Evolutionary conservation across 306 rosid genomes (phyloP), one percentile per base, ranked within the genome.

Genomic region (Benincasa hispida): DNA sequence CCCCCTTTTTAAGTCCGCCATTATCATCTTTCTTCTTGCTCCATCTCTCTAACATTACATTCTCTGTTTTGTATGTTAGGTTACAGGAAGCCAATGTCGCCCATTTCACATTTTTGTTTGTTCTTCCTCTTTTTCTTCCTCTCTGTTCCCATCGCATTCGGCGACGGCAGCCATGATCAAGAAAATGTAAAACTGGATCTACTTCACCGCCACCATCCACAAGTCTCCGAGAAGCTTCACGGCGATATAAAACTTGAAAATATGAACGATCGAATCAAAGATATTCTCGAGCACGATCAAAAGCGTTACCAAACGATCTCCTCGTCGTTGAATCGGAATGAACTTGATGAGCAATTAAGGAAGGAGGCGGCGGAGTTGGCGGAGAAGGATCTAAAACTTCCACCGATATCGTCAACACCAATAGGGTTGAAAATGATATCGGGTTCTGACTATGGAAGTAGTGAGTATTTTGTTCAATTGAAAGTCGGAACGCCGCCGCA

Each of bases 401-500:
- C 77, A 6, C 19, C 5, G 27, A 83, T 83, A 17, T 53, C 58
- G 27, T 15, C 60, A 3, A 27, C 78, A 1, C 76, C 85, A 0
- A 35, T 86, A 1, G 53, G 76, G 76, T 60, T 93, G 87, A 84
- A 86, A 15, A 76, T 90, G 77, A 83, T 47, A 2, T 30, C 90
- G 0, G 98, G 91, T 0, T 77, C 87, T 0, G 98, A 92, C 37
- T 80, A 25, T 53, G 89, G 86, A 0, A 28, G 32, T 15, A 97
- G 96, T 0, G 85, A 85, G 83, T 94, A 91, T 63, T 86, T 94
- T 41, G 93, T 86, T 2, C 59, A 84, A 6, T 83, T 94, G 3
- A 75, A 74, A 60, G 84, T 94, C 1, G 98, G 98, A 6, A 83
- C 89, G 5, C 97, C 98, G 0, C 69, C 77, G 0, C 93, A 90